These are phyloP conservation scores for Cadophora luteo-olivacea DNA, from an alignment of 2,329 filamentous ascomycete genomes.

Conservation along the genomic window DNA sequence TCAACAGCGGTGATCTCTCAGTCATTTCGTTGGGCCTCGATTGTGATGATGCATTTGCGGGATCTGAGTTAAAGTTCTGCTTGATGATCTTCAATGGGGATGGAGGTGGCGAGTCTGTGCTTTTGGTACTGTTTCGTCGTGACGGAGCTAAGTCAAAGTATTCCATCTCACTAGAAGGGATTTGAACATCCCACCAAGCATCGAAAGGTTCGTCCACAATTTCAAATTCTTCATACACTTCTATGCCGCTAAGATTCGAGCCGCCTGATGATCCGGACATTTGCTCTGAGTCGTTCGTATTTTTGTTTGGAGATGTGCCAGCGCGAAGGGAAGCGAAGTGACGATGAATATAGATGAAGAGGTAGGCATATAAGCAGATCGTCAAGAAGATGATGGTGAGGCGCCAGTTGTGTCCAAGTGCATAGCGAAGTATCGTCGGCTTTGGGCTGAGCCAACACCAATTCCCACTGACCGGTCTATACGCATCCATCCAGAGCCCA, in stretches of 20 bases:
- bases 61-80: constrained; percentile 16
- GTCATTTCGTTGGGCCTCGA: not conserved
- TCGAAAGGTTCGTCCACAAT: constrained; percentile 22
- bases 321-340: constrained; percentile 28
- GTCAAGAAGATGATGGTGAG: constrained; percentile 46
- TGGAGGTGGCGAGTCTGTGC: constrained; percentile 5
- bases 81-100: constrained; percentile 24
- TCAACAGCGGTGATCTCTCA: constrained; percentile 17
- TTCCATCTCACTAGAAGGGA: constrained; percentile 1
- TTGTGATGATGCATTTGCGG: not conserved
- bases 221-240: constrained; percentile 27
- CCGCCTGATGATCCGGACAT: not conserved
- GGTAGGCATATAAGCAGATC: constrained; percentile 46
- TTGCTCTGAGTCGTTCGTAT: not conserved
- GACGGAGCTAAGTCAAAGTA: constrained; percentile 13
- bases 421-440: constrained; percentile 45
- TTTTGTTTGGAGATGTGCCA: not conserved
- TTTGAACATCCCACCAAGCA: constrained; percentile 13
- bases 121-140: not conserved
- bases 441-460: constrained; percentile 50
- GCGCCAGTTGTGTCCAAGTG: constrained; percentile 48
- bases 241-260: not conserved
- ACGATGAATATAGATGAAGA: constrained; percentile 46
- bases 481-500: constrained; percentile 25
- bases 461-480: constrained; percentile 47